Base-by-base conservation (phyloP, 2,329 filamentous ascomycete genomes). In the Phialocephala sp. region DNA sequence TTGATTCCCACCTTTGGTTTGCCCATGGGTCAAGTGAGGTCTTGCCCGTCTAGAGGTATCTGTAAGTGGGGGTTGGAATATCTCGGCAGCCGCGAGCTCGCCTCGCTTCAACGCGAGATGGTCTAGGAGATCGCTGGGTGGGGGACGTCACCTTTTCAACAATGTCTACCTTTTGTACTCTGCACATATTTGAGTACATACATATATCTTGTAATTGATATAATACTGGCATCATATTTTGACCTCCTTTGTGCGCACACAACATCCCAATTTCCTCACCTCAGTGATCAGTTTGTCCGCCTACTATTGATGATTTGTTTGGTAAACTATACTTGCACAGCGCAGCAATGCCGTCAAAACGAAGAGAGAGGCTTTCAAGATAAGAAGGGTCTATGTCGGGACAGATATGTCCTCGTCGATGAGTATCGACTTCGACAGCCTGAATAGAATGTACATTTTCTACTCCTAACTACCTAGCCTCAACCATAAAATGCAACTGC, bases 21-120 rank as follows among this genome's bases (percentile, higher is more conserved):
- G 54, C 41, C 32, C 54, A 58, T 63, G 60, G 60, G 20, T 56
- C 35, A 22, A 36, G 50, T 57, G 45, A 15, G 41, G 43, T 63
- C 54, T 27, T 63, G 54, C 50, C 35, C 55, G 43, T 59, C 54
- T 39, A 15, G 22, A 36, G 20, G 18, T 59, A 15, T 24, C 56
- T 56, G 61, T 63, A 63, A 63, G 61, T 63, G 61, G 61, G 61
- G 55, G 60, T 63, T 59, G 12, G 24, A 59, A 27, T 36, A 41
- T 43, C 57, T 59, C 61, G 61, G 61, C 61, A 63, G 18, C 58
- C 36, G 54, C 61, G 57, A 59, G 47, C n/a, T 60, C 36, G 41
- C 41, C 43, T 54, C 50, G 45, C 45, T n/a, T 50, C 45, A 50
- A 50, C n/a, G 18, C 20, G 11, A 22, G 20, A 50, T 32, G 27